Conservation (phyloP, 2,329 filamentous ascomycete genomes). For the Periconia sp. region DNA sequence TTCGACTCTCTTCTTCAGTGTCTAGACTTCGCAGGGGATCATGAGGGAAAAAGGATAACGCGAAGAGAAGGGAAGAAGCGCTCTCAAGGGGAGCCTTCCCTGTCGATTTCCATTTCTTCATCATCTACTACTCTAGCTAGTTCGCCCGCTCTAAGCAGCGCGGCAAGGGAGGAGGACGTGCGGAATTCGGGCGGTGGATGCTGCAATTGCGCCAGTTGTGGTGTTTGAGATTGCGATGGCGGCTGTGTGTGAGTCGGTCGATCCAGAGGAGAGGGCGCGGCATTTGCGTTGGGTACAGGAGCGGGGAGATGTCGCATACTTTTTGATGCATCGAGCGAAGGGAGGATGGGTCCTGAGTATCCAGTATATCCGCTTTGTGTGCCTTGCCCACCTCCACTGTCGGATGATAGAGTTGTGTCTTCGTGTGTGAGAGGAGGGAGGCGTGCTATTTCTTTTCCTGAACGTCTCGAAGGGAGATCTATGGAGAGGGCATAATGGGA, state of each 20-base stretch:
- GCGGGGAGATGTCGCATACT: slow-evolving; percentile 41
- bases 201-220: neutral
- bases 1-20: too few species aligned
- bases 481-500: slow-evolving; percentile 24
- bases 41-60: neutral
- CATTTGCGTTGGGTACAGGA: slow-evolving; percentile 34
- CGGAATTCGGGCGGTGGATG: slow-evolving; percentile 26
- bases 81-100: slow-evolving; percentile 23
- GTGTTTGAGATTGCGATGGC: slow-evolving; percentile 2
- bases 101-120: slow-evolving; percentile 25
- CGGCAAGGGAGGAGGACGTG: slow-evolving; percentile 38
- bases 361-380: slow-evolving; percentile 19
- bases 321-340: slow-evolving; percentile 32
- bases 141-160: slow-evolving; percentile 41
- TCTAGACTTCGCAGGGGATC: neutral
- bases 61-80: neutral
- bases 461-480: slow-evolving; percentile 35
- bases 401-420: slow-evolving; percentile 44
- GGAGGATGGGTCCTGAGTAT: slow-evolving; percentile 13
- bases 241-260: slow-evolving; percentile 22
- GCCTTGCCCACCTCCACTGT: slow-evolving; percentile 22
- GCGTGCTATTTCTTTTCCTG: slow-evolving; percentile 28
- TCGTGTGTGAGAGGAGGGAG: slow-evolving; percentile 42
- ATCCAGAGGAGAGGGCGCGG: slow-evolving; percentile 34
- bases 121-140: slow-evolving; percentile 36